Conservation (phyloP, 805 yeast species). For the Tetrapisispora namnaoensis region DNA sequence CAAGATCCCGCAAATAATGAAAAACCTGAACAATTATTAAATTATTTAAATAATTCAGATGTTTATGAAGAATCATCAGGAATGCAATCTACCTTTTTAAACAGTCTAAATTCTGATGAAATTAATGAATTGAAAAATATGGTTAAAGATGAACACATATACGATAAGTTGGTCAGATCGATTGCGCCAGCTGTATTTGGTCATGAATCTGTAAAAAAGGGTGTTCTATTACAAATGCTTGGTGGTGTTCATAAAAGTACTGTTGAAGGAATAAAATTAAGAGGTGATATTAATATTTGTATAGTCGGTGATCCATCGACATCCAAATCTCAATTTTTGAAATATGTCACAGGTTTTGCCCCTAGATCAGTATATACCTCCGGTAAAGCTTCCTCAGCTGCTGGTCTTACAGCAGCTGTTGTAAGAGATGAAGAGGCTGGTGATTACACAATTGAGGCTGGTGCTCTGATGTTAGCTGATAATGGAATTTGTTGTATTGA, state of each 20-base stretch:
- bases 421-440: slow-evolving; percentile 96
- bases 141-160: slow-evolving; percentile 83
- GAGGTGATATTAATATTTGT: slow-evolving; percentile 96
- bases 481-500: slow-evolving; percentile 98
- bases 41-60: slow-evolving; percentile 19
- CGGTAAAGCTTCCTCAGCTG: slow-evolving; percentile 97
- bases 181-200: slow-evolving; percentile 96
- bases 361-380: slow-evolving; percentile 96
- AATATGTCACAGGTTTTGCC: slow-evolving; percentile 82
- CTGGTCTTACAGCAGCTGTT: slow-evolving; percentile 97
- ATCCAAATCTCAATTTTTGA: slow-evolving; percentile 89
- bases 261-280: slow-evolving; percentile 82
- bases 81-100: slow-evolving; percentile 74
- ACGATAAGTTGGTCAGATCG: slow-evolving; percentile 74
- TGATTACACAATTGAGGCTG: slow-evolving; percentile 95
- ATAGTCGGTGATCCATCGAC: slow-evolving; percentile 98
- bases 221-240: slow-evolving; percentile 73
- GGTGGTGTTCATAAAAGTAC: slow-evolving; percentile 96
- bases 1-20: background rate
- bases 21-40: slow-evolving; percentile 16
- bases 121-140: slow-evolving; percentile 75
- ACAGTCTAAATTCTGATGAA: slow-evolving; percentile 70
- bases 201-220: slow-evolving; percentile 89
- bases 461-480: slow-evolving; percentile 96
- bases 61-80: slow-evolving; percentile 40